A percentile compares a stretch with the other conserved stretches of the same genome.
phyloP scores from a whole-genome alignment of 2,329 filamentous ascomycete genomes.

The Apiospora koreana region DNA sequence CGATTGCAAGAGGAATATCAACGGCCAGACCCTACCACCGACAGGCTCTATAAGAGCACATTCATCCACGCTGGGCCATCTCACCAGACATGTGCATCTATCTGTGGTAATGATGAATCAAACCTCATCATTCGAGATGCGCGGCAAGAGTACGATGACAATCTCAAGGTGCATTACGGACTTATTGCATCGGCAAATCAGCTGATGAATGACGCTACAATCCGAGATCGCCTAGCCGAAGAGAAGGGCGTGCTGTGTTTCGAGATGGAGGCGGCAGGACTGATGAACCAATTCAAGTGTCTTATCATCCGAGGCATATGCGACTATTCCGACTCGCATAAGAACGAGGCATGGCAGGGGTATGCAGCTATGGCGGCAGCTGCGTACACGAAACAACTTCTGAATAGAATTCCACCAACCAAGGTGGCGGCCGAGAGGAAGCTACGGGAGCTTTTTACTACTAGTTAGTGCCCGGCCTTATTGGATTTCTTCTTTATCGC shows the following conservation, averaged over 20 bases:
- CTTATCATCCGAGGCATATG: slow-evolving; percentile 34
- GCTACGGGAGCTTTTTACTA: not conserved
- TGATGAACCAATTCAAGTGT: slow-evolving; percentile 31
- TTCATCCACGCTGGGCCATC: too few species aligned
- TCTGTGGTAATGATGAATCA: too few species aligned
- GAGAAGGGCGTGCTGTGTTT: slow-evolving; percentile 17
- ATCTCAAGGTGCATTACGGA: slow-evolving; percentile 19
- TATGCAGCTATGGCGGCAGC: slow-evolving; percentile 29
- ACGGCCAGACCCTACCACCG: too few species aligned
- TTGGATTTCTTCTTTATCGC: too few species aligned
- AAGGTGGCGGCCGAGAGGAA: not conserved
- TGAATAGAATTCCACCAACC: not conserved
- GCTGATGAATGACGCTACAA: slow-evolving; percentile 19
- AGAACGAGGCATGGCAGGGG: slow-evolving; percentile 25
- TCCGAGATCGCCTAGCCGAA: slow-evolving; percentile 15
- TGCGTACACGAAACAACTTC: slow-evolving; percentile 25
- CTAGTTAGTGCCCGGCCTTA: not conserved
- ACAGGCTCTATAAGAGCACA: too few species aligned
- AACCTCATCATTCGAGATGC: not conserved
- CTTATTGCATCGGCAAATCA: slow-evolving; percentile 20
- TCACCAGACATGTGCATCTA: too few species aligned
- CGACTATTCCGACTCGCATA: slow-evolving; percentile 32
- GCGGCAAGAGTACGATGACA: not conserved
- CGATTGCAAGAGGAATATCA: too few species aligned
- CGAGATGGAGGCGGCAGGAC: slow-evolving; percentile 26